Conservation (phyloP, 768 basidiomycete genomes). For the Boletellus emodensis region DNA sequence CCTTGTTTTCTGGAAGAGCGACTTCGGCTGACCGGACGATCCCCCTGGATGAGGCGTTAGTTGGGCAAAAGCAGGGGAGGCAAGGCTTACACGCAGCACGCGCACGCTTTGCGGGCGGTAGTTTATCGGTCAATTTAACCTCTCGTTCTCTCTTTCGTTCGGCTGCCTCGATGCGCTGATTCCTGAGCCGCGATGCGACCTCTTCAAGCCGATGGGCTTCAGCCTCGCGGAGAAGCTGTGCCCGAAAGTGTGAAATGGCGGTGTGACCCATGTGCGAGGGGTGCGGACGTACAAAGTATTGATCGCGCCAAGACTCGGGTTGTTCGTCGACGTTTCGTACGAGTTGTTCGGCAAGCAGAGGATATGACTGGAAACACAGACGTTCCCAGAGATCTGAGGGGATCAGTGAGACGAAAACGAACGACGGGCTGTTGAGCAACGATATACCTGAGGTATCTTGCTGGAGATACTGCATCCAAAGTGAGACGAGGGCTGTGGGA, state of each 20-base stretch:
- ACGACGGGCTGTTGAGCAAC: neutral
- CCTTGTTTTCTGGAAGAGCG: conserved; percentile 74
- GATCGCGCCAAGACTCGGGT: conserved; percentile 63
- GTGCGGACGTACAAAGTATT: conserved; percentile 54
- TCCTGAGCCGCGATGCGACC: conserved; percentile 57
- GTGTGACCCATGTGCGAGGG: neutral
- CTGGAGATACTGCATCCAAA: conserved; percentile 44
- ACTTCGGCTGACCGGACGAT: conserved; percentile 47
- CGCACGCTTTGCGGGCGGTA: conserved; percentile 63
- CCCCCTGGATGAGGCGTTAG: conserved; percentile 34
- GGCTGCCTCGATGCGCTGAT: conserved; percentile 63
- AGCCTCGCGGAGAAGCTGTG: conserved; percentile 50
- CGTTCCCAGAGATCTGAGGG: conserved; percentile 62
- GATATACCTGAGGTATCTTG: conserved; percentile 52
- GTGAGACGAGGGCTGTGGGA: conserved; percentile 12
- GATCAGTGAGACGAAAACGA: neutral
- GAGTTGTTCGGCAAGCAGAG: conserved; percentile 49
- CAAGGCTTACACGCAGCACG: conserved; percentile 50
- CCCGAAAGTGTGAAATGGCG: conserved; percentile 8
- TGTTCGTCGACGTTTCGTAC: conserved; percentile 37
- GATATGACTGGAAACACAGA: conserved; percentile 59
- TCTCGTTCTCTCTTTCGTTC: conserved; percentile 74
- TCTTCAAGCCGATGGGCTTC: conserved; percentile 66
- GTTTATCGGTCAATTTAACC: conserved; percentile 67
- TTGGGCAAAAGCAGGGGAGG: conserved; percentile 2